Conservation (phyloP, 1,139 yeast genomes). For the Suhomyces atakaporum region DNA sequence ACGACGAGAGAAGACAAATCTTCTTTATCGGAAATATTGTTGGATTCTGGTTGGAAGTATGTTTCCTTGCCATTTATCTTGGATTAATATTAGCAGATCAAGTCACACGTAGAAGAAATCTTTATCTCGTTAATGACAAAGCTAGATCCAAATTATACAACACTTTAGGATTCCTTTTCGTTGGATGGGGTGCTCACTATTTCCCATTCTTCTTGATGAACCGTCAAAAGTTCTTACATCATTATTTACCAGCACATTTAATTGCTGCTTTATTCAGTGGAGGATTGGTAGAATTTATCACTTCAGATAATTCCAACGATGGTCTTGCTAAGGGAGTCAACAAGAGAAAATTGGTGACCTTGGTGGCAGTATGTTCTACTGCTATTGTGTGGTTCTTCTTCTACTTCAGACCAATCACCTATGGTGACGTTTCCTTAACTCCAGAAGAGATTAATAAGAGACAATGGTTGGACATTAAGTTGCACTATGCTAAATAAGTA, state of each 20-base stretch:
- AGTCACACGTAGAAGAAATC: conserved; percentile 71
- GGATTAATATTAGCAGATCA: conserved; percentile 73
- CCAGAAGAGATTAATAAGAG: conserved; percentile 68
- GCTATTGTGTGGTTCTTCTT: conserved; percentile 64
- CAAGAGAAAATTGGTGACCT: conserved; percentile 29
- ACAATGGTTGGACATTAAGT: conserved; percentile 78
- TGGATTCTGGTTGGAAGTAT: conserved; percentile 89
- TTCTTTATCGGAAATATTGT: conserved; percentile 86
- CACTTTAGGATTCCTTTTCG: conserved; percentile 79
- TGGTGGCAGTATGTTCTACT: conserved; percentile 43
- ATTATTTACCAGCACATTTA: conserved; percentile 93
- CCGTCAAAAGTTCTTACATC: conserved; percentile 93
- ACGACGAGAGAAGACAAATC: conserved; percentile 65
- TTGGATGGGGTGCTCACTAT: conserved; percentile 88
- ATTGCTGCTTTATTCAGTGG: conserved; percentile 85
- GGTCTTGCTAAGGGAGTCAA: conserved; percentile 22
- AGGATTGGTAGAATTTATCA: conserved; percentile 74
- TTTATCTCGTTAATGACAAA: conserved; percentile 54
- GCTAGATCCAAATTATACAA: conserved; percentile 78
- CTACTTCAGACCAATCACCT: conserved; percentile 81
- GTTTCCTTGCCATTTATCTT: conserved; percentile 63
- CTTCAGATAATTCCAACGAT: conserved; percentile 57
- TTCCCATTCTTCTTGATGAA: conserved; percentile 90
- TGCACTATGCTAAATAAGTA: conserved; percentile 75
- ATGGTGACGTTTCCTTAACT: conserved; percentile 70